Conservation (phyloP, 768 basidiomycete species). For the Boletales sp. region DNA sequence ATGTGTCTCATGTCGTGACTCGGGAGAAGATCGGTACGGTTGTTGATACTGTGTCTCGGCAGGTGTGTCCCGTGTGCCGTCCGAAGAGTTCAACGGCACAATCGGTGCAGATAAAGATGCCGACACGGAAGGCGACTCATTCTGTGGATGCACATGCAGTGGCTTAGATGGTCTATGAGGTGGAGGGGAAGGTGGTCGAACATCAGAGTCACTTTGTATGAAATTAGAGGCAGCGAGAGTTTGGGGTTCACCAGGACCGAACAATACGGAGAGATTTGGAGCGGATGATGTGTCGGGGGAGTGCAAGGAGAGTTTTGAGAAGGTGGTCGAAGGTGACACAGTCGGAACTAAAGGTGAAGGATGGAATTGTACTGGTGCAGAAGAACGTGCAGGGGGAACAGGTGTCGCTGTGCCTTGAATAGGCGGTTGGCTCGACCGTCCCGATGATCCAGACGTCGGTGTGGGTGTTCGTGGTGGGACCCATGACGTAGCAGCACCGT, state of each 20-base stretch:
- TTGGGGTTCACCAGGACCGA: conserved; percentile 7
- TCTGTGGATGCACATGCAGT: conserved; percentile 25
- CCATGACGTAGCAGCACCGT: conserved; percentile 10
- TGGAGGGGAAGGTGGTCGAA: conserved; percentile 9
- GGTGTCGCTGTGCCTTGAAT: background rate
- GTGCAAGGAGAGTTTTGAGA: conserved; percentile 51
- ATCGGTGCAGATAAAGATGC: conserved; percentile 7
- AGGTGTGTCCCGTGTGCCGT: conserved; percentile 21
- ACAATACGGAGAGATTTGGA: conserved; percentile 8
- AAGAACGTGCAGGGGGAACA: background rate
- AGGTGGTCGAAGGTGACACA: conserved; percentile 45
- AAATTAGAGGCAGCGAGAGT: background rate
- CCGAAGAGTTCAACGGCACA: conserved; percentile 6
- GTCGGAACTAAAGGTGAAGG: conserved; percentile 1
- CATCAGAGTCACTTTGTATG: background rate
- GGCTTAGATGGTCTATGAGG: conserved; percentile 23
- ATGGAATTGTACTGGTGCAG: background rate
- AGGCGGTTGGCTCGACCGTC: conserved; percentile 4
- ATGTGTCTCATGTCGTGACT: conserved; percentile 1
- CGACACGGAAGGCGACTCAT: conserved; percentile 8
- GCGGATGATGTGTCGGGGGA: conserved; percentile 26
- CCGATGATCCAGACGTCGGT: conserved; percentile 1
- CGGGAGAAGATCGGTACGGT: conserved; percentile 13
- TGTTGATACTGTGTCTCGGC: conserved; percentile 20
- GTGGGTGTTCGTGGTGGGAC: conserved; percentile 8